Evolutionary conservation across 1,139 yeast species (phyloP), one percentile per base, ranked within the genome.

Genomic region (Pichia sp.): DNA sequence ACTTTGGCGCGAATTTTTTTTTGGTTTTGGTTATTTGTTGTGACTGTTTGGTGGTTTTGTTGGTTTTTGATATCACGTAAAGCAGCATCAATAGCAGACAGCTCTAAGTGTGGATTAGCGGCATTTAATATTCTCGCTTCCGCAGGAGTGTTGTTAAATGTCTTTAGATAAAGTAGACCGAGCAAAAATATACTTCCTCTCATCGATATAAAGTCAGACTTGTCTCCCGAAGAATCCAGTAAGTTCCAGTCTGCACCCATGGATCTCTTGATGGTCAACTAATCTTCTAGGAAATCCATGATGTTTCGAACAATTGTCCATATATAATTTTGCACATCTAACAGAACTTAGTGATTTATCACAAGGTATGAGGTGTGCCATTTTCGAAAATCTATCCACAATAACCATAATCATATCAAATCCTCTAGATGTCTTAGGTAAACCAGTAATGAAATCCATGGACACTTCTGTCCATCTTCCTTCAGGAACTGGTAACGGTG

Each of bases 381-480:
- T 25, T 11, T 40, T 40, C 2, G 38, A n/a, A 7, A 40, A 22
- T 15, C 38, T n/a, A 28, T 40, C 43, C 12, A 28, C n/a, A 7
- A 32, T 24, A 4, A 22, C 31, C 31, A 40, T 24, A 9, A 40
- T 34, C 34, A 33, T 33, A 21, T 36, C 37, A 30, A 19, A 6
- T 10, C 38, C 40, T 5, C 10, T 9, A 14, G 9, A 11, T 3
- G 40, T 21, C 4, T 6, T 20, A 3, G 40, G n/a, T n/a, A n/a
- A n/a, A 3, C 40, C 43, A 3, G 37, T 22, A 26, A 34, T 7
- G 22, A 40, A 40, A 34, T 34, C 35, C 28, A 34, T 30, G 2
- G 38, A 38, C 23, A n/a, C n/a, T 22, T 34, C 39, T 6, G 41
- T 41, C 41, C 44, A 36, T 30, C 41, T 30, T 4, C 41, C 41